Evolutionary conservation across 306 rosid genomes (phyloP), one percentile per base, ranked within the genome.

Genomic region (Rosa chinensis): DNA sequence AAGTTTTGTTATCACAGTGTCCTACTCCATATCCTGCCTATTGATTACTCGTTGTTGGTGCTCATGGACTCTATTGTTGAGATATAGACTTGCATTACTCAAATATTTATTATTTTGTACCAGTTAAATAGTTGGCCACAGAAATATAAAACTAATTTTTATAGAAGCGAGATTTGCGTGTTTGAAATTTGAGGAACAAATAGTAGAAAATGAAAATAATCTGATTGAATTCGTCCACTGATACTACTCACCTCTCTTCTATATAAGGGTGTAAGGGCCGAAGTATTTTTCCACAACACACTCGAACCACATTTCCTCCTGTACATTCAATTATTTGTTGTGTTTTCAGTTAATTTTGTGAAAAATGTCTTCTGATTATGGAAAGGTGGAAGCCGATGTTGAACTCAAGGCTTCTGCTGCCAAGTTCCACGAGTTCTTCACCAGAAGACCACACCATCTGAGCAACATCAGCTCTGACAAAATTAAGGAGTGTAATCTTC

Each of bases 401-500:
- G 82, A 78, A 82, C 74, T 82, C 50, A 68, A 73, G 23, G 82
- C 79, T 55, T n/a, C 73, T 3, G 66, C 82, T 16, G 43, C 14
- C 1, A 37, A 73, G 42, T 78, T 82, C 55, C 76, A 67, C 25
- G 32, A 78, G n/a, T n/a, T 78, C 23, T 73, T 73, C 76, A 78
- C 14, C 10, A 18, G 43, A 39, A 58, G 44, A 35, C 80, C 86
- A 28, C 82, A 74, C 80, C 83, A 67, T n/a, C 35, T 83, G 1
- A 28, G 72, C 77, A 73, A 47, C 25, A 23, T 23, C 9, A 6
- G 56, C 37, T 40, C 76, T 1, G 66, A 56, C 21, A 53, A 72
- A 17, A 18, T 82, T 0, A 58, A 66, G 56, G 72, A 56, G 4
- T 43, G 75, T 23, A 74, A 42, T 18, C 62, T 78, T 3, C 82